These are phyloP conservation scores for Sporodiniella umbellata DNA, from an alignment of 371 early-diverging fungal species.

Conservation along the genomic window DNA sequence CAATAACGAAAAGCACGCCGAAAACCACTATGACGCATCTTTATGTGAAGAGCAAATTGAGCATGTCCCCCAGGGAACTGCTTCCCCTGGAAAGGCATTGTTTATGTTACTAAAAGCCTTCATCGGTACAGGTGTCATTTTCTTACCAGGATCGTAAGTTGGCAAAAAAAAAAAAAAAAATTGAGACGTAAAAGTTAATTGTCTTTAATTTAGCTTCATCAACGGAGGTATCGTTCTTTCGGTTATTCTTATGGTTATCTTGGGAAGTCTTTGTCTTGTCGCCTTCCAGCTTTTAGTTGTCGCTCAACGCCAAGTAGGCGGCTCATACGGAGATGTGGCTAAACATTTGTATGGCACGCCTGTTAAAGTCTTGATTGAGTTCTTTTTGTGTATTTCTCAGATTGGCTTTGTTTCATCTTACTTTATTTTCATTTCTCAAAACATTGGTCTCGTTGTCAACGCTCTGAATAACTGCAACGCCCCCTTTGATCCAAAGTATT, in stretches of 20 bases:
- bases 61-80: conserved; percentile 40
- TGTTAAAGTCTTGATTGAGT: conserved; percentile 59
- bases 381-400: conserved; percentile 73
- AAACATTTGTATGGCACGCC: conserved; percentile 63
- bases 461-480: conserved; percentile 56
- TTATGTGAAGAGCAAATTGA: conserved; percentile 18
- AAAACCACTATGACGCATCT: conserved; percentile 9
- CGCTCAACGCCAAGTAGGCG: conserved; percentile 46
- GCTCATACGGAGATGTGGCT: conserved; percentile 81
- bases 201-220: conserved; percentile 33
- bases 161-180: background rate
- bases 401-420: conserved; percentile 83
- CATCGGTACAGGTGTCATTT: conserved; percentile 69
- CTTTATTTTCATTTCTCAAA: conserved; percentile 81
- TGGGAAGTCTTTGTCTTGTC: conserved; percentile 26
- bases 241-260: conserved; percentile 28
- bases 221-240: conserved; percentile 40
- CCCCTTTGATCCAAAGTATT: conserved; percentile 49
- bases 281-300: conserved; percentile 32
- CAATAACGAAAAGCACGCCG: conserved; percentile 9
- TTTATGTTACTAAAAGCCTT: conserved; percentile 76
- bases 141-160: conserved; percentile 63
- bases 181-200: background rate
- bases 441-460: conserved; percentile 64
- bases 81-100: conserved; percentile 61